A percentile compares a stretch with the other conserved stretches of the same genome.
Evolutionary conservation across 306 rosid species (phyloP).

Genomic region (Begonia loranthoides): DNA sequence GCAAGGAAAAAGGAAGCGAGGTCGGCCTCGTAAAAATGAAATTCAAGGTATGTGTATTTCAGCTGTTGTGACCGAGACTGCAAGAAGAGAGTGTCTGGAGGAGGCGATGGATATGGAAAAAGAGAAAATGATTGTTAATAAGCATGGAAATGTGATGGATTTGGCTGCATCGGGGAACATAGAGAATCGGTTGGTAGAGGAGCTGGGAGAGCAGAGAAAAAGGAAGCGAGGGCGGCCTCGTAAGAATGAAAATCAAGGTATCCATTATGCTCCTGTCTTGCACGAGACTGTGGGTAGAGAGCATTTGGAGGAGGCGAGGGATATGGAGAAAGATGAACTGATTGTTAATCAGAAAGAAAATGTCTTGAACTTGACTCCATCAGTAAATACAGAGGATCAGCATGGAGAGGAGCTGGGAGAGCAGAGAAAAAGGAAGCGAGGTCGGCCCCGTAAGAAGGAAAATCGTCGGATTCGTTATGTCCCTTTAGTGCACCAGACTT

Average conservation of each 20-base stretch:
- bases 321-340: conserved; percentile 7
- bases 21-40: conserved; percentile 50
- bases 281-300: background rate
- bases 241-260: conserved; percentile 18
- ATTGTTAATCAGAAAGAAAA: background rate
- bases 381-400: conserved; percentile 32
- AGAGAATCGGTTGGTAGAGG: too few relatives aligned
- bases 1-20: conserved; percentile 44
- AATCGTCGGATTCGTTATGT: conserved; percentile 3
- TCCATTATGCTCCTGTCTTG: background rate
- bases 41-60: conserved; percentile 5
- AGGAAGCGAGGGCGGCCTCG: conserved; percentile 80
- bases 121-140: background rate
- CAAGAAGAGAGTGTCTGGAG: background rate
- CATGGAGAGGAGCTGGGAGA: conserved; percentile 34
- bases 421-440: conserved; percentile 49
- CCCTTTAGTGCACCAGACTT: background rate
- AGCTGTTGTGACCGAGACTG: background rate
- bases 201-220: conserved; percentile 9
- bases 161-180: conserved; percentile 1
- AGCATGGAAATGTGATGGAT: conserved; percentile 6
- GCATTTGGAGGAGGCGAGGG: conserved; percentile 4
- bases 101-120: background rate
- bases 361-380: conserved; percentile 16
- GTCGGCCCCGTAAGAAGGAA: conserved; percentile 51